Evolutionary conservation across 805 yeast species (phyloP).

Genomic region (Wickerhamiella spandovensis): DNA sequence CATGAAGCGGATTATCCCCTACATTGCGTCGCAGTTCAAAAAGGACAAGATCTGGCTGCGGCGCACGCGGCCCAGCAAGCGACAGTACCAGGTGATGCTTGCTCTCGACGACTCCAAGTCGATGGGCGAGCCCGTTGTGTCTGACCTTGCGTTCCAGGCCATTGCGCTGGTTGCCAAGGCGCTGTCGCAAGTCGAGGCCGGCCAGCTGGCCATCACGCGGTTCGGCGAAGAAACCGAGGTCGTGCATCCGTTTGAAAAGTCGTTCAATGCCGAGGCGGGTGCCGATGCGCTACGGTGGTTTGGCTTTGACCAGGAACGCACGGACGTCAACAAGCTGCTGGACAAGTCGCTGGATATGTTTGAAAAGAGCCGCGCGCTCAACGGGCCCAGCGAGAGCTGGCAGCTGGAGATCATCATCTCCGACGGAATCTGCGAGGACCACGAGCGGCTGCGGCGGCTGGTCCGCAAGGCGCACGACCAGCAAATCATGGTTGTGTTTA

Average conservation of each 20-base stretch:
- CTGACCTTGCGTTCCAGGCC: conserved; percentile 85
- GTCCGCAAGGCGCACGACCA: conserved; percentile 89
- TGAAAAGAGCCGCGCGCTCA: conserved; percentile 39
- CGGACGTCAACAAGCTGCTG: conserved; percentile 69
- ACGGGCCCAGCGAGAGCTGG: conserved; percentile 48
- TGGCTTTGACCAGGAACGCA: conserved; percentile 75
- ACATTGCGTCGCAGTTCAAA: conserved; percentile 93
- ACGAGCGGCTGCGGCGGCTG: conserved; percentile 62
- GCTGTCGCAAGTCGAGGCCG: conserved; percentile 84
- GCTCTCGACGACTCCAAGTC: conserved; percentile 96
- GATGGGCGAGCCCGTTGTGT: conserved; percentile 87
- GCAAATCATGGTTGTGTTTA: conserved; percentile 88
- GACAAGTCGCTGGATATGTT: conserved; percentile 61
- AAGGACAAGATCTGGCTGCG: conserved; percentile 98
- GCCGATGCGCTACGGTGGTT: conserved; percentile 76
- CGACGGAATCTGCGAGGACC: conserved; percentile 97
- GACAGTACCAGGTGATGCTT: conserved; percentile 95
- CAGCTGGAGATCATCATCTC: conserved; percentile 84
- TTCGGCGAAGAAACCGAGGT: conserved; percentile 77
- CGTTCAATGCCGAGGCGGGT: conserved; percentile 74
- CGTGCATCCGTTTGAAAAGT: conserved; percentile 81
- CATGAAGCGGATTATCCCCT: conserved; percentile 95
- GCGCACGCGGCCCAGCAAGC: conserved; percentile 92
- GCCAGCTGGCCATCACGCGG: conserved; percentile 77
- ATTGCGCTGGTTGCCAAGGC: conserved; percentile 91